Evolutionary conservation across 164 flowering plant genomes (phyloP).

Genomic region (Umbilicus rupestris): DNA sequence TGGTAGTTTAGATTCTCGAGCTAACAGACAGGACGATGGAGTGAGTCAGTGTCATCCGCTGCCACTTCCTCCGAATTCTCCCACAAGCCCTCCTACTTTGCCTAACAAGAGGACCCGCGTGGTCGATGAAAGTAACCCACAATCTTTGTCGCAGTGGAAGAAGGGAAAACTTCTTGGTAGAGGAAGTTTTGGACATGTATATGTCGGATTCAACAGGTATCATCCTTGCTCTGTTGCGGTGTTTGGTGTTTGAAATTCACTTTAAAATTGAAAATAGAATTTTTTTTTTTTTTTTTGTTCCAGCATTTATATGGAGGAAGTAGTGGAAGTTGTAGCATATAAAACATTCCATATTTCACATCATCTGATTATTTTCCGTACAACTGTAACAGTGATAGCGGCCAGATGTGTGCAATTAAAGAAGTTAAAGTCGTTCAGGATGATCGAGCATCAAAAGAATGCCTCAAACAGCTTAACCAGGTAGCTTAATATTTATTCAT

Average conservation of each 20-base stretch:
- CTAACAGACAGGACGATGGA: slow-evolving; percentile 49
- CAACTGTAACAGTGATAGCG: slow-evolving; percentile 51
- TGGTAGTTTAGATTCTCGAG: slow-evolving; percentile 42
- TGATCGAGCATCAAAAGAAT: slow-evolving; percentile 71
- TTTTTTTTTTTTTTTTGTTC: too few species aligned
- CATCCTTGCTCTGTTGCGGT: background rate
- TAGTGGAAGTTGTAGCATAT: background rate
- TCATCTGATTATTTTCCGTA: background rate
- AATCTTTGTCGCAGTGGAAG: slow-evolving; percentile 58
- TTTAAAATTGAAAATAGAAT: background rate
- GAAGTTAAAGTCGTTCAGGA: slow-evolving; percentile 74
- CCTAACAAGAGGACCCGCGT: slow-evolving; percentile 26
- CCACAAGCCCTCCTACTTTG: slow-evolving; percentile 43
- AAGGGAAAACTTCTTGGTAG: slow-evolving; percentile 90
- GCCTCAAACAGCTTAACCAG: slow-evolving; percentile 82
- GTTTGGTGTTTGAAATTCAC: background rate
- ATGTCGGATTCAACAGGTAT: slow-evolving; percentile 89
- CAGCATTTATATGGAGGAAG: background rate
- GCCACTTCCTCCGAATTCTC: slow-evolving; percentile 94
- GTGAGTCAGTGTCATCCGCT: slow-evolving; percentile 54
- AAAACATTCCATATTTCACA: background rate
- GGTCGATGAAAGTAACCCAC: slow-evolving; percentile 22
- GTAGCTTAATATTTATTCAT: slow-evolving; percentile 17
- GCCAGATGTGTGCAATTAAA: slow-evolving; percentile 93
- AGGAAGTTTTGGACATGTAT: slow-evolving; percentile 96